These are phyloP conservation scores for Candida peoriensis DNA, from an alignment of 805 yeast species.

Conservation along the genomic window DNA sequence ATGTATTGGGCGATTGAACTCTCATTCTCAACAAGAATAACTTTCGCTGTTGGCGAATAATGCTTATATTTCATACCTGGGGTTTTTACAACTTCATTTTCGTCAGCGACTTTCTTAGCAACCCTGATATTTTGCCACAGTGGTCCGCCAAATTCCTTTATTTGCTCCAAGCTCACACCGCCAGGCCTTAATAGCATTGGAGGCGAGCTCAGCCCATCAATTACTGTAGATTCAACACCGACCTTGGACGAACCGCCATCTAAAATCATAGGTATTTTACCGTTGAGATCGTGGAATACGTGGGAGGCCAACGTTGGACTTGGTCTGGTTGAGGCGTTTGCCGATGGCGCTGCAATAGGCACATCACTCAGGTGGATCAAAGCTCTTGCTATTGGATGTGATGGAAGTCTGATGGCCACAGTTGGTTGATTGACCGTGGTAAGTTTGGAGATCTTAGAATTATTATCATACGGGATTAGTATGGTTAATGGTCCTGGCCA, in stretches of 20 bases:
- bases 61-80: slow-evolving; percentile 99
- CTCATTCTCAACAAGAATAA: slow-evolving; percentile 54
- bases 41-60: slow-evolving; percentile 87
- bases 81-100: slow-evolving; percentile 74
- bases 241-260: slow-evolving; percentile 90
- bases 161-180: slow-evolving; percentile 80
- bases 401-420: slow-evolving; percentile 88
- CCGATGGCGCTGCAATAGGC: slow-evolving; percentile 97
- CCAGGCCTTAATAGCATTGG: slow-evolving; percentile 93
- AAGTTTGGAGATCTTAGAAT: slow-evolving; percentile 53
- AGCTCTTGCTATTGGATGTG: slow-evolving; percentile 86
- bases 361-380: slow-evolving; percentile 76
- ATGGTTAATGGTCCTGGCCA: slow-evolving; percentile 99
- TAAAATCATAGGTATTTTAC: slow-evolving; percentile 73
- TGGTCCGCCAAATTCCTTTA: slow-evolving; percentile 58
- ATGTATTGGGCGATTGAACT: slow-evolving; percentile 24
- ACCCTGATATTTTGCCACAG: slow-evolving; percentile 60
- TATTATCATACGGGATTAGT: slow-evolving; percentile 53
- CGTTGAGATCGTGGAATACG: slow-evolving; percentile 74
- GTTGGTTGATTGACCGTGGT: slow-evolving; percentile 89
- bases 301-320: slow-evolving; percentile 89
- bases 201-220: slow-evolving; percentile 81
- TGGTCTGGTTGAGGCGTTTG: slow-evolving; percentile 93
- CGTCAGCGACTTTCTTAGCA: slow-evolving; percentile 57
- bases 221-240: slow-evolving; percentile 92